Percentiles rank a stretch among this genome's conserved stretches.
Conservation (phyloP, 2,329 filamentous ascomycete species). For the Exophiala spinifera region DNA sequence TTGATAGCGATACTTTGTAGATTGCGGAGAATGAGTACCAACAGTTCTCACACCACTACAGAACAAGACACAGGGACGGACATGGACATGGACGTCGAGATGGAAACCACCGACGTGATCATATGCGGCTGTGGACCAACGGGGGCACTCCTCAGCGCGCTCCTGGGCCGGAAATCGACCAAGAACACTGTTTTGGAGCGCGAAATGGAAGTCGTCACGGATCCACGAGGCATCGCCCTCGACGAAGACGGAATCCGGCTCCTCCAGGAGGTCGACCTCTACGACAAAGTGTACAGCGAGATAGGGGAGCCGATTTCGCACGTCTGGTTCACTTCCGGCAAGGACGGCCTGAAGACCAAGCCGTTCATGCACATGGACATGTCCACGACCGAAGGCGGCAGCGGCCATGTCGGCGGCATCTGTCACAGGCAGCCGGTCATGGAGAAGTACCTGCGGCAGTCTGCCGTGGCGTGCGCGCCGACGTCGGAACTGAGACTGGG, state of each 20-base stretch:
- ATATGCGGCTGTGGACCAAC: conserved; percentile 38
- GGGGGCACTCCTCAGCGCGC: conserved; percentile 33
- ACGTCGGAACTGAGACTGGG: conserved; percentile 23
- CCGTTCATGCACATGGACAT: conserved; percentile 31
- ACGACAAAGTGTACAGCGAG: conserved; percentile 30
- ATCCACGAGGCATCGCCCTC: conserved; percentile 36
- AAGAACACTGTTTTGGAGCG: conserved; percentile 33
- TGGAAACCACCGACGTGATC: conserved; percentile 29
- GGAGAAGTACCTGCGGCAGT: conserved; percentile 29
- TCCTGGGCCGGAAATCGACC: conserved; percentile 30
- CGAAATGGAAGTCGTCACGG: conserved; percentile 33
- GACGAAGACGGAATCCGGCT: conserved; percentile 36
- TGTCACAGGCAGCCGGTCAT: conserved; percentile 34
- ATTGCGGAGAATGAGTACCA: no score
- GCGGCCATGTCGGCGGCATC: conserved; percentile 33
- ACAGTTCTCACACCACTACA: no score
- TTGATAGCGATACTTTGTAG: no score
- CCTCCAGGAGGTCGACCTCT: conserved; percentile 33
- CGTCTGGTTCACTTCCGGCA: conserved; percentile 31
- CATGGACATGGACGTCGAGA: no score
- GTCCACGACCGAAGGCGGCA: conserved; percentile 31
- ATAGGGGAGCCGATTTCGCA: conserved; percentile 30
- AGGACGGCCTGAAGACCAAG: conserved; percentile 22
- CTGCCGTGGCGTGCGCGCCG: not conserved
- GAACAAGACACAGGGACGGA: no score